Conservation (phyloP, 75 land plant species). For the Gnetum montanum region DNA sequence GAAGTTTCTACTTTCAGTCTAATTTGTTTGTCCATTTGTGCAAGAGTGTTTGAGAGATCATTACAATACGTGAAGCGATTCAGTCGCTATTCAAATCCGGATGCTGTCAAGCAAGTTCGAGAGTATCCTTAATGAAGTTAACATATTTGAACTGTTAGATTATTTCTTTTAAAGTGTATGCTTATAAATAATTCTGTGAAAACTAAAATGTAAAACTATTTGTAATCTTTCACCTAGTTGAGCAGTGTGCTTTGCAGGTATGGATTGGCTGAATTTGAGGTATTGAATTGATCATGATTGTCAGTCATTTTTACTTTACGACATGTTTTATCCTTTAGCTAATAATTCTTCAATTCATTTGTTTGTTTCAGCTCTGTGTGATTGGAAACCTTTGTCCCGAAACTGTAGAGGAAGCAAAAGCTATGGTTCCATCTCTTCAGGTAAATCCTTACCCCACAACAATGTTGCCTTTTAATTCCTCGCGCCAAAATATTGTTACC, state of each 20-base stretch:
- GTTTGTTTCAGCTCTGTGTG: conserved; percentile 62
- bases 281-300: conserved; percentile 8
- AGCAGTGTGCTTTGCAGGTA: conserved; percentile 68
- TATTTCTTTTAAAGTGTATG: neutral
- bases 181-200: neutral
- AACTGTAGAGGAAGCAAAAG: no score
- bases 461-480: neutral
- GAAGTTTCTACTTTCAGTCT: neutral
- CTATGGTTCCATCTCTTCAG: neutral
- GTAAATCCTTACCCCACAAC: neutral
- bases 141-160: neutral
- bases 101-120: conserved; percentile 94
- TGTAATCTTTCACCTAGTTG: conserved; percentile 30
- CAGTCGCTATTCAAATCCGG: conserved; percentile 86
- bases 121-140: conserved; percentile 61
- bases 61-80: conserved; percentile 90
- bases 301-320: neutral
- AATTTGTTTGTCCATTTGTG: conserved; percentile 7
- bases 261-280: conserved; percentile 86
- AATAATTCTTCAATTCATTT: neutral
- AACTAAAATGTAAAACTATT: neutral
- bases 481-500: neutral
- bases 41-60: conserved; percentile 96
- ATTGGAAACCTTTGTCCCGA: conserved; percentile 93
- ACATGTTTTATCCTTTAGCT: neutral